These are phyloP conservation scores for Phytopythium chamaehyphon DNA, from an alignment of 352 stramenopile genomes.

Conservation along the genomic window DNA sequence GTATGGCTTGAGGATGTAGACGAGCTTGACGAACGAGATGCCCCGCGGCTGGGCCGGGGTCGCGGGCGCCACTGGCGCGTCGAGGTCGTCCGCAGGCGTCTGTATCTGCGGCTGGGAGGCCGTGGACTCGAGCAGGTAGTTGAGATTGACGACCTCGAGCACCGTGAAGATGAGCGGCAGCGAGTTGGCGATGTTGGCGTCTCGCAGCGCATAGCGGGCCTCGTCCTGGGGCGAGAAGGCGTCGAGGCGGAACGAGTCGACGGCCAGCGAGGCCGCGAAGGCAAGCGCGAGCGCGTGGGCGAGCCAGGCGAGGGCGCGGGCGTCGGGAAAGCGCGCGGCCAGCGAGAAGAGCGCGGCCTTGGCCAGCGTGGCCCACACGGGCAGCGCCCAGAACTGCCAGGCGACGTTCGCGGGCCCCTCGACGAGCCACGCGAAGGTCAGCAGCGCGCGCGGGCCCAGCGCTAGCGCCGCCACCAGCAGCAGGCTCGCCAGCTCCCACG, in stretches of 20 bases:
- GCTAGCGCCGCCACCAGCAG: constrained; percentile 48
- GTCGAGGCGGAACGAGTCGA: constrained; percentile 75
- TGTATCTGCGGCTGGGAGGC: constrained; percentile 21
- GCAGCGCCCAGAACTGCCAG: constrained; percentile 77
- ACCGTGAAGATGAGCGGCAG: constrained; percentile 84
- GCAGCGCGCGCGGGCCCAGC: constrained; percentile 36
- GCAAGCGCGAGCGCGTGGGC: constrained; percentile 43
- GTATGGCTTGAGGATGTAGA: constrained; percentile 85
- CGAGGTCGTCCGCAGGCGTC: constrained; percentile 16
- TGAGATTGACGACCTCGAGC: constrained; percentile 74
- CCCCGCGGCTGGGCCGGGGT: constrained; percentile 28
- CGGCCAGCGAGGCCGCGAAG: constrained; percentile 61
- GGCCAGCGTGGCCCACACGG: constrained; percentile 50
- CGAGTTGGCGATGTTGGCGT: constrained; percentile 80
- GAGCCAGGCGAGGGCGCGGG: constrained; percentile 31
- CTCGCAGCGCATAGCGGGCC: constrained; percentile 40
- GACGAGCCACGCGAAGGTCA: constrained; percentile 39
- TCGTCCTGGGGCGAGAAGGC: constrained; percentile 55
- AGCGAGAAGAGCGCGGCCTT: constrained; percentile 65
- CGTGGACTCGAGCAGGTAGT: constrained; percentile 58
- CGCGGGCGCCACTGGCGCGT: constrained; percentile 19
- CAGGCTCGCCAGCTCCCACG: constrained; percentile 46
- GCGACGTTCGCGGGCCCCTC: constrained; percentile 24
- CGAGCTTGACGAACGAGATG: constrained; percentile 80
- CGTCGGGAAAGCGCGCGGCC: constrained; percentile 40